Conservation (phyloP, 2,329 filamentous ascomycete species). For the Botryosphaeria agaves region DNA sequence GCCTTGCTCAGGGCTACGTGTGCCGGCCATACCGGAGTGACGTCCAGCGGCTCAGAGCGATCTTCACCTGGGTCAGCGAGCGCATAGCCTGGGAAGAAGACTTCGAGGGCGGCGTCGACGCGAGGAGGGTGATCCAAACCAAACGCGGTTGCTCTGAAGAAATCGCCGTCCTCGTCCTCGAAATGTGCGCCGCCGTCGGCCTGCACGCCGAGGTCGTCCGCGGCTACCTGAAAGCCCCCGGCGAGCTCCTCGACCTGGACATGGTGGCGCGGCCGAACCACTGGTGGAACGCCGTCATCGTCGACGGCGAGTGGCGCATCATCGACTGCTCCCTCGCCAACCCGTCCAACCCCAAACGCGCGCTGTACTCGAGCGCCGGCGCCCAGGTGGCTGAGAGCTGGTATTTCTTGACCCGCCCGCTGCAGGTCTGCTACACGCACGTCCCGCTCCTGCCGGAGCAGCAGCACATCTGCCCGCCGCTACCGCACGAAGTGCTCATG, state of each 20-base stretch:
- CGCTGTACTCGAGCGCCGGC: constrained; percentile 56
- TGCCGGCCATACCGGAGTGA: constrained; percentile 91
- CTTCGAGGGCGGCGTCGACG: constrained; percentile 70
- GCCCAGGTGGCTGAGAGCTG: constrained; percentile 61
- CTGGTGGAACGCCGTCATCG: constrained; percentile 90
- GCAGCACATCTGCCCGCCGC: constrained; percentile 81
- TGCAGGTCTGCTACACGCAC: constrained; percentile 90
- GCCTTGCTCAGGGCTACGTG: constrained; percentile 76
- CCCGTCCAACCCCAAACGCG: constrained; percentile 71
- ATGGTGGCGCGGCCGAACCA: constrained; percentile 81
- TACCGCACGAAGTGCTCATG: constrained; percentile 71
- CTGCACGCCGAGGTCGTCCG: constrained; percentile 74
- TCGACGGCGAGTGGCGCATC: constrained; percentile 91
- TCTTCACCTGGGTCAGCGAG: constrained; percentile 96
- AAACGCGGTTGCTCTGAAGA: constrained; percentile 78
- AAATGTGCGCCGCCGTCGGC: constrained; percentile 87
- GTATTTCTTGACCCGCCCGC: constrained; percentile 85
- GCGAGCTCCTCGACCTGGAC: constrained; percentile 65
- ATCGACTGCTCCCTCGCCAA: constrained; percentile 88
- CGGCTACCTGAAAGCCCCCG: constrained; percentile 81
- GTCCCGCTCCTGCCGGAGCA: constrained; percentile 74
- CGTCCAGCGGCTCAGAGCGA: constrained; percentile 78
- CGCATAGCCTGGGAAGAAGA: constrained; percentile 93
- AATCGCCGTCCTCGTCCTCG: constrained; percentile 70
- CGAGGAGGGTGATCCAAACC: constrained; percentile 65